Base-by-base conservation (phyloP, 331 rosid genomes). In the Cydonia oblonga region DNA sequence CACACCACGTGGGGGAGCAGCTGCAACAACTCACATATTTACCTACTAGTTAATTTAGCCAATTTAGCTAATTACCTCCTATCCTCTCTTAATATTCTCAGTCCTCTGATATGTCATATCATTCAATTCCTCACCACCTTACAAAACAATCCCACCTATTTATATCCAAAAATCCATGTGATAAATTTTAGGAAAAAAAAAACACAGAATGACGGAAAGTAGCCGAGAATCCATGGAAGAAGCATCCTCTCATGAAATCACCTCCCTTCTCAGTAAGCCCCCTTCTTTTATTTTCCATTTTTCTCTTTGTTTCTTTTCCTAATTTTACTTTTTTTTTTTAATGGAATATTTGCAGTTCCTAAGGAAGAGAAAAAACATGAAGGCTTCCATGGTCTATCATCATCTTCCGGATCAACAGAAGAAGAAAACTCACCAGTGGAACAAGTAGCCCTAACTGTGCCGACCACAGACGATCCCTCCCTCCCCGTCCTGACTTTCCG, bases 361-460 rank as follows among this genome's bases (percentile, higher is more conserved):
- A 26, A 15, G 63, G 49, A 75, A 22, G 66, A 63, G 9, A 54
- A 40, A 5, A 54, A 40, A 9, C 15, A 53, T 24, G 66, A 22
- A 6, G 33, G 9, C 24, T 62, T 62, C 12, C 20, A 62, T 29
- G 44, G 38, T 23, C 52, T 23, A 4, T 12, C 75, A 15, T 25
- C 75, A 3, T 35, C 75, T 16, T 32, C 70, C 3, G 10, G 46
- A 19, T 29, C 78, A 57, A 51, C 61, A 28, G 76, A 46, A 13
- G 82, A 70, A 29, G 88, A 86, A 78, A 86, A 90, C 64, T 93
- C 97, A 5, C 89, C 95, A 0, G 79, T 93, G 7, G 23, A 84
- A 33, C 92, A 93, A 68, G 98, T 90, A 26, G 95, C 95, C 0
- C 81, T 93, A 15, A 93, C 97, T 19, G 98, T 93, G 3, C 83